These are phyloP conservation scores for Pseudocercospora crystallina DNA, from an alignment of 2,329 filamentous ascomycete genomes.

Conservation along the genomic window DNA sequence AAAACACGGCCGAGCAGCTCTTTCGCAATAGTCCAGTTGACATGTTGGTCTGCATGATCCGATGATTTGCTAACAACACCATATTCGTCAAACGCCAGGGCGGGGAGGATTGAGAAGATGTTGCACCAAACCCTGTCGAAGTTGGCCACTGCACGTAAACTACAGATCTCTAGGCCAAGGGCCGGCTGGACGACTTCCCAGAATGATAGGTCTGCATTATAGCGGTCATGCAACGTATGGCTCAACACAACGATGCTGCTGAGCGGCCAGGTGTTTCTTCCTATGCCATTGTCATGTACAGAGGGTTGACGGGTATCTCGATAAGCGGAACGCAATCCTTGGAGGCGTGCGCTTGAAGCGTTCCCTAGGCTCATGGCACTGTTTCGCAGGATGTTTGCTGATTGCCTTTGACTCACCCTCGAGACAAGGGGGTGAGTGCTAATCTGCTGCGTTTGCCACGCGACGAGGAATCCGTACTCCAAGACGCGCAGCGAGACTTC, in stretches of 20 bases:
- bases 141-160: constrained; percentile 25
- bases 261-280: constrained; percentile 43
- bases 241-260: constrained; percentile 50
- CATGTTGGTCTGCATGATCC: constrained; percentile 35
- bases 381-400: too few species aligned
- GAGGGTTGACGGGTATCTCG: constrained; percentile 45
- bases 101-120: constrained; percentile 55
- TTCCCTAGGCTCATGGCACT: too few species aligned
- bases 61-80: constrained; percentile 40
- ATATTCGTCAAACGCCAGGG: constrained; percentile 51
- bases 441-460: constrained; percentile 35
- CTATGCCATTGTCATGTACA: constrained; percentile 50
- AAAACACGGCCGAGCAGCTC: constrained; percentile 49
- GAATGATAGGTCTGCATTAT: constrained; percentile 37
- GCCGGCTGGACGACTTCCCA: constrained; percentile 45
- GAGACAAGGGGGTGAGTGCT: constrained; percentile 31
- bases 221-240: constrained; percentile 40
- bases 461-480: constrained; percentile 31
- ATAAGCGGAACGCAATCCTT: constrained; percentile 44
- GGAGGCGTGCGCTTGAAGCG: too few species aligned
- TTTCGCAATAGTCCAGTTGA: constrained; percentile 54
- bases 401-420: background rate
- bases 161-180: constrained; percentile 27
- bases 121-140: constrained; percentile 43
- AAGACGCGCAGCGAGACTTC: constrained; percentile 4